Base-by-base conservation (phyloP, 305 asterid genomes). In the Salvia sclarea region DNA sequence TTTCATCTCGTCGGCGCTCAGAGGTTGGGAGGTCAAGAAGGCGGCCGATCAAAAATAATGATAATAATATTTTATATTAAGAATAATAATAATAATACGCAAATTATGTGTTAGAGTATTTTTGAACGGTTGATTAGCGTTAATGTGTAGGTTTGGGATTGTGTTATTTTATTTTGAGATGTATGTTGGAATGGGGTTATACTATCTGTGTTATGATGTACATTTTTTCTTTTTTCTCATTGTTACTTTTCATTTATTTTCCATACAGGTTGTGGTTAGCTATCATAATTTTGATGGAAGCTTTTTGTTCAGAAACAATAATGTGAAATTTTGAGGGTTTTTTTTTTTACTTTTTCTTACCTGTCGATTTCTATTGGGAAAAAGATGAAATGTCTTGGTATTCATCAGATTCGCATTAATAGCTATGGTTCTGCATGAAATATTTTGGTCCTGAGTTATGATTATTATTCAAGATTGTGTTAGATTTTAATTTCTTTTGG, bases 1-100 rank as follows among this genome's bases (percentile, higher is more conserved):
- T 50, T 83, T 78, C 82, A 76, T 80, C n/a, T 76, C 88, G 2
- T 71, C 81, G 8, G 83, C 83, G 38, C 61, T 78, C 9, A 67
- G 76, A 43, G 88, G 79, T 12, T 78, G 84, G 86, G 84, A 76
- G 37, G 67, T 72, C 25, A 76, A 69, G 64, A 78, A 69, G 67
- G 68, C 63, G 67, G 68, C 63, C 33, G 79, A 81, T 67, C 69
- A 49, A 7, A 47, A 37, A 9, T 64, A 45, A 50, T 61, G 5
- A 13, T 38, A 38, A 50, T 50, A 3, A 50, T n/a, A n/a, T n/a
- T n/a, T n/a, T n/a, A 3, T 10, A 50, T 3, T 0, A 20, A 8
- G 17, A 48, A 48, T 17, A 2, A 9, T 16, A 47, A 16, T 16
- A 45, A 45, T 47, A 47, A 49, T 49, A 10, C 44, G 44, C 44